These are phyloP conservation scores for Suillus placidus DNA, from an alignment of 768 basidiomycete genomes.

Conservation along the genomic window DNA sequence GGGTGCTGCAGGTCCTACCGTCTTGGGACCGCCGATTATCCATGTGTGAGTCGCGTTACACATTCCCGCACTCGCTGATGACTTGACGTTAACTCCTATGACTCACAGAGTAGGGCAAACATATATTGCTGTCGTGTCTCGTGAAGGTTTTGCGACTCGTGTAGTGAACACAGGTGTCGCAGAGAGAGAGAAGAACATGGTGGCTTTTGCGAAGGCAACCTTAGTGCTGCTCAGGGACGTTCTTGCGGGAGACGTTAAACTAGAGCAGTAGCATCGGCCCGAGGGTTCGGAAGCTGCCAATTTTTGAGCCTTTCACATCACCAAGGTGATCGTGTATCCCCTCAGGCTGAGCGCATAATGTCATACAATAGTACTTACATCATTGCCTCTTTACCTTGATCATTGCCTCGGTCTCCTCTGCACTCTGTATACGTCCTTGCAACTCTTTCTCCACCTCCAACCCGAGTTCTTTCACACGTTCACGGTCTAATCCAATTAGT, in stretches of 20 bases:
- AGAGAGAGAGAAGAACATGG: conserved; percentile 24
- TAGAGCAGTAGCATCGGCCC: conserved; percentile 8
- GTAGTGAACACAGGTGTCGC: conserved; percentile 15
- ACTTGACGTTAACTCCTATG: neutral
- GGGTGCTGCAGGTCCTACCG: conserved; percentile 23
- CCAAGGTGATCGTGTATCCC: neutral
- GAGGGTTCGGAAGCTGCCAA: neutral
- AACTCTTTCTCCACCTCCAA: conserved; percentile 63
- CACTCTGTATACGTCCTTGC: conserved; percentile 61
- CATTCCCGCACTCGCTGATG: neutral
- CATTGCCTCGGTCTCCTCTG: conserved; percentile 63
- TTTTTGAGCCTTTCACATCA: neutral
- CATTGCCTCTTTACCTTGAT: conserved; percentile 28
- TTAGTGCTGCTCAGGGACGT: conserved; percentile 19
- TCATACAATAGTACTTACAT: neutral
- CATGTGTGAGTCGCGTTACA: conserved; percentile 13
- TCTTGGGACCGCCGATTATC: conserved; percentile 4
- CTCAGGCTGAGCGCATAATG: neutral
- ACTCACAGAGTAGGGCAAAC: conserved; percentile 14
- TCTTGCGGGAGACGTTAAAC: conserved; percentile 13
- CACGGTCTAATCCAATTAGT: conserved; percentile 51
- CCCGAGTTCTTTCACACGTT: conserved; percentile 56
- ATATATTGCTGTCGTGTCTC: conserved; percentile 13
- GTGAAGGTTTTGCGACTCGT: conserved; percentile 15
- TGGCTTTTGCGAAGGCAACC: conserved; percentile 19